Evolutionary conservation across 2,329 filamentous ascomycete genomes (phyloP).

Genomic region (Boeremia exigua): DNA sequence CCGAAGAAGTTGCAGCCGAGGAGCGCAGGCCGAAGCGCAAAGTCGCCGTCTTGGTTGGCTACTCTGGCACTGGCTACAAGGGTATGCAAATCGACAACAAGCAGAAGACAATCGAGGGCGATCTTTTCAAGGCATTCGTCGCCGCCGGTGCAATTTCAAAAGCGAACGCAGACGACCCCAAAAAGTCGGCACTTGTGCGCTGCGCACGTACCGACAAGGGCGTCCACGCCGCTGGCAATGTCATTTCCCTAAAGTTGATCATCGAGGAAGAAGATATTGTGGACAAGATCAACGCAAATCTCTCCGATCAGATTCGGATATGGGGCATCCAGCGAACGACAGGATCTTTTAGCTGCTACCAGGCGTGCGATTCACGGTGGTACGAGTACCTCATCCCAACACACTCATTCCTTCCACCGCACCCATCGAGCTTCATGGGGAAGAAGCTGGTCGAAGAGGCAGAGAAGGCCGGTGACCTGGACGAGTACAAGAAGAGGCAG

Average conservation of each 20-base stretch:
- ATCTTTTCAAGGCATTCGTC: slow-evolving; percentile 91
- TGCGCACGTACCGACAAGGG: slow-evolving; percentile 98
- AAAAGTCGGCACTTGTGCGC: slow-evolving; percentile 91
- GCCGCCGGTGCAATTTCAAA: slow-evolving; percentile 93
- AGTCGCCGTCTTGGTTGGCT: slow-evolving; percentile 93
- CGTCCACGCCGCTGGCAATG: slow-evolving; percentile 93
- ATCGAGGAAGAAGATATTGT: slow-evolving; percentile 89
- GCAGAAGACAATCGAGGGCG: slow-evolving; percentile 94
- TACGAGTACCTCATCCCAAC: slow-evolving; percentile 98
- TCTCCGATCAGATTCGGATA: slow-evolving; percentile 88
- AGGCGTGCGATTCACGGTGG: slow-evolving; percentile 91
- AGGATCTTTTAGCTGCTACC: slow-evolving; percentile 92
- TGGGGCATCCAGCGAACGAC: slow-evolving; percentile 93
- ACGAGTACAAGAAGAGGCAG: slow-evolving; percentile 72
- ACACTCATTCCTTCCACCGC: slow-evolving; percentile 89
- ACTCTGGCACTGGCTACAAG: slow-evolving; percentile 94
- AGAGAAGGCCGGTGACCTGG: slow-evolving; percentile 73
- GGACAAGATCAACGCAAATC: slow-evolving; percentile 84
- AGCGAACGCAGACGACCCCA: slow-evolving; percentile 93
- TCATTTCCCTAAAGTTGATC: slow-evolving; percentile 94
- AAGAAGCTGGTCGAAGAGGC: slow-evolving; percentile 81
- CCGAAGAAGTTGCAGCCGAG: slow-evolving; percentile 88
- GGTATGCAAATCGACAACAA: slow-evolving; percentile 85
- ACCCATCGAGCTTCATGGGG: slow-evolving; percentile 84
- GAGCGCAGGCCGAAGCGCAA: slow-evolving; percentile 91